Conservation (phyloP, 2,329 filamentous ascomycete species). For the Sphaerulina populicola region DNA sequence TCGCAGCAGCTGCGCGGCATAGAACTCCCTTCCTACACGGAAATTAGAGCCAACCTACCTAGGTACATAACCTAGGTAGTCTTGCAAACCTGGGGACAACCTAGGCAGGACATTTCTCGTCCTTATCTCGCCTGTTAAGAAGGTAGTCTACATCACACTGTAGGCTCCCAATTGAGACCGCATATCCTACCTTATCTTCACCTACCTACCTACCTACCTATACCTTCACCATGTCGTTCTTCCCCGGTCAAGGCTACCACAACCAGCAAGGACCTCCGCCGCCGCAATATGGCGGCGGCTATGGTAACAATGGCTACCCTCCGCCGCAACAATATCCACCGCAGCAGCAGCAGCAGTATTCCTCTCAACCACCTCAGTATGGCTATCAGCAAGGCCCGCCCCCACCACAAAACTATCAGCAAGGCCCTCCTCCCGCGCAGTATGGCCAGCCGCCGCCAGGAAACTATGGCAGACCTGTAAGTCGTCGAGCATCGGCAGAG, state of each 20-base stretch:
- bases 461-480: slow-evolving; percentile 16
- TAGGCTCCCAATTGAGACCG: too few relatives aligned
- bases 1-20: too few relatives aligned
- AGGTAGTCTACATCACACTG: too few relatives aligned
- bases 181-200: too few relatives aligned
- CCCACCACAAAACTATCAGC: slow-evolving; percentile 32
- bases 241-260: slow-evolving; percentile 30
- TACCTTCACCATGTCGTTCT: slow-evolving; percentile 23
- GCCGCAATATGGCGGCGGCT: slow-evolving; percentile 13
- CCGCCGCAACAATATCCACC: slow-evolving; percentile 26
- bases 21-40: too few relatives aligned
- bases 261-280: slow-evolving; percentile 26
- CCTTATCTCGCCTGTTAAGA: too few relatives aligned
- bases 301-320: slow-evolving; percentile 22
- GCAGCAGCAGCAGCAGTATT: slow-evolving; percentile 26
- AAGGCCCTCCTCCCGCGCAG: slow-evolving; percentile 27
- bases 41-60: too few relatives aligned
- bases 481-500: neutral
- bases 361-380: slow-evolving; percentile 37
- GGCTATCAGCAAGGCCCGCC: slow-evolving; percentile 35
- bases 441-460: slow-evolving; percentile 14
- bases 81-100: too few relatives aligned
- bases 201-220: too few relatives aligned
- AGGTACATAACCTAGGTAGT: too few relatives aligned
- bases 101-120: too few relatives aligned